Evolutionary conservation across 345 rosid species (phyloP).

Genomic region (Nasturtium officinale): DNA sequence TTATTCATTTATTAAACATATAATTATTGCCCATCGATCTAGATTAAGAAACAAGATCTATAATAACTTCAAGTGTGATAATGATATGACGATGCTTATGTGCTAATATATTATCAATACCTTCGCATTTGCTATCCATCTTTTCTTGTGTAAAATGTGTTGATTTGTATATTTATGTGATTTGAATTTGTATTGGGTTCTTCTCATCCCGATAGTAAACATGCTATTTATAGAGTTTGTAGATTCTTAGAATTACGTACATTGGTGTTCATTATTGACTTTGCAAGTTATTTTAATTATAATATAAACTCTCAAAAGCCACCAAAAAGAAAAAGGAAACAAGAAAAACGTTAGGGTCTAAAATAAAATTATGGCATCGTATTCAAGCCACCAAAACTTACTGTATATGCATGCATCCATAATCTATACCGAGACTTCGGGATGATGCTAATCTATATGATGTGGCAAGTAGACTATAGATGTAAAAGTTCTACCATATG

Average conservation of each 20-base stretch:
- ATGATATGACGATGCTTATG: too few relatives aligned
- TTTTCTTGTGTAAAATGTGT: neutral
- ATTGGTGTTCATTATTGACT: conserved; percentile 23
- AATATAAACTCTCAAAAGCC: neutral
- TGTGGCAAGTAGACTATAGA: too few relatives aligned
- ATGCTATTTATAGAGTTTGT: conserved; percentile 23
- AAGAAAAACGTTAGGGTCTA: too few relatives aligned
- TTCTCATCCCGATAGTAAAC: neutral
- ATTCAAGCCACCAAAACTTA: conserved; percentile 1
- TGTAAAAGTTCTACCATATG: too few relatives aligned
- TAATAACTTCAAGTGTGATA: too few relatives aligned
- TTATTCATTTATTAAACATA: neutral
- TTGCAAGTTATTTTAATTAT: neutral
- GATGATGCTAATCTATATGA: too few relatives aligned
- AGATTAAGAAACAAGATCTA: too few relatives aligned
- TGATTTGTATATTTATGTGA: neutral
- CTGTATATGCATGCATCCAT: neutral
- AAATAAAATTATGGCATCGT: neutral
- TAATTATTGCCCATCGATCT: neutral
- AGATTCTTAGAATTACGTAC: neutral
- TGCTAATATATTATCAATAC: neutral
- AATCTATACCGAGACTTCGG: too few relatives aligned
- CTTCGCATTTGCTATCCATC: conserved; percentile 31
- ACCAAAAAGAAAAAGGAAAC: too few relatives aligned
- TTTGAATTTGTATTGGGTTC: neutral